Evolutionary conservation across 345 rosid genomes (phyloP), one percentile per base, ranked within the genome.

Genomic region (Gossypium turneri): DNA sequence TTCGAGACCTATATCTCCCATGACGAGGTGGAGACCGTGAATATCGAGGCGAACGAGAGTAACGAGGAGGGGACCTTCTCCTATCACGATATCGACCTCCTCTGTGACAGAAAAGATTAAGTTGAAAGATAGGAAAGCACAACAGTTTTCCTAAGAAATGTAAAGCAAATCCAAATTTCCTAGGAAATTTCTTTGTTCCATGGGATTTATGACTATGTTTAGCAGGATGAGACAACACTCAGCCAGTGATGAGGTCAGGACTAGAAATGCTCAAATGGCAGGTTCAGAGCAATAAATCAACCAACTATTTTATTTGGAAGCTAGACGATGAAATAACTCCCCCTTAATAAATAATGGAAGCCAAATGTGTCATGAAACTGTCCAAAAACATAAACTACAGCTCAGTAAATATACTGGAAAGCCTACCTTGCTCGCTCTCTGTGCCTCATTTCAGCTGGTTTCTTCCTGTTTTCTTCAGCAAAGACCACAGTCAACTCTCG

Each of bases 391-490:
- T 44, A 59, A 15, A 3, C 20, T 48, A 25, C 12, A 17, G 38
- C 65, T 66, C 47, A 17, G 44, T 10, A 67, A 48, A 50, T 62
- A 53, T 27, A 50, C 1, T 24, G 65, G 44, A 24, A 56, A 55
- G 22, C 20, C 84, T 88, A 88, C 94, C 94, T 88, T 64, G 3
- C 80, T 20, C 85, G 88, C 80, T 93, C 98, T 80, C 97, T 89
- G 3, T 83, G 72, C 86, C 99, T 91, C 99, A 96, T 96, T 79
- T 96, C 98, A 76, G 84, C 9, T 16, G 99, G 99, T 76, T 96
- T 93, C 88, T 96, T 96, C 85, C 98, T 86, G 78, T 96, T 96
- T 85, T 96, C 99, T 81, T 93, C 97, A 0, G 99, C 99, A 90
- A 93, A 96, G 41, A 93, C 94, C 67, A 95, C 98, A 76, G 98